These are phyloP conservation scores for Heliamphora pulchella DNA, from an alignment of 179 eudicot species.

Conservation along the genomic window DNA sequence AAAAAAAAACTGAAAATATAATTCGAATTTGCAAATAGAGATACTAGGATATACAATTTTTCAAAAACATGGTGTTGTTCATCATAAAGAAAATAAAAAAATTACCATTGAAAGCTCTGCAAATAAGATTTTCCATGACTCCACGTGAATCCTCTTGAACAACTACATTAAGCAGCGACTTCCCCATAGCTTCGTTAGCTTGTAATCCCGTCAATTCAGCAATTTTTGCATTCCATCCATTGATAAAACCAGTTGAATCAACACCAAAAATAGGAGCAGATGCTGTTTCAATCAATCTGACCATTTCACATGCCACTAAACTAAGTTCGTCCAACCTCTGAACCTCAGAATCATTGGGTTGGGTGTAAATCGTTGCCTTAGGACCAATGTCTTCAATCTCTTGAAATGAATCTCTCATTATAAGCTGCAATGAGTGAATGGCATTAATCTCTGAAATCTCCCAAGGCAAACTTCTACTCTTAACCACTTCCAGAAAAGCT, in stretches of 20 bases:
- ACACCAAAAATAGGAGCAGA: conserved; percentile 42
- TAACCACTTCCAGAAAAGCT: conserved; percentile 40
- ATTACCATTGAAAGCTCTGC: conserved; percentile 34
- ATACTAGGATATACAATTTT: not conserved
- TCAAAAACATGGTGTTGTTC: not conserved
- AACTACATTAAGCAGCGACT: conserved; percentile 24
- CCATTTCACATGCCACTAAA: conserved; percentile 36
- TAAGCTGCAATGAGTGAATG: conserved; percentile 41
- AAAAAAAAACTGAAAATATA: not conserved
- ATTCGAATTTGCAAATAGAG: not conserved
- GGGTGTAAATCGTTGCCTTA: conserved; percentile 7
- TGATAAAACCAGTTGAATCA: conserved; percentile 33
- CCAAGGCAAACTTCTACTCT: conserved; percentile 43
- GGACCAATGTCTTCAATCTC: conserved; percentile 19
- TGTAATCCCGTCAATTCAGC: conserved; percentile 38
- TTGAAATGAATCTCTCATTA: conserved; percentile 28
- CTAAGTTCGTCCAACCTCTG: conserved; percentile 25
- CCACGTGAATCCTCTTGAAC: conserved; percentile 30
- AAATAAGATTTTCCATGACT: conserved; percentile 24
- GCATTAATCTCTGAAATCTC: conserved; percentile 36
- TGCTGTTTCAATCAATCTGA: conserved; percentile 42
- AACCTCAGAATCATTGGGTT: conserved; percentile 15
- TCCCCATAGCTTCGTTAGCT: conserved; percentile 39
- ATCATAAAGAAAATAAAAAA: not conserved
- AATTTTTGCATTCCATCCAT: conserved; percentile 49